Percentiles rank a stretch among this genome's conserved stretches.
Conservation (phyloP, 257 asterid genomes). For the Solanum chiquidenum region DNA sequence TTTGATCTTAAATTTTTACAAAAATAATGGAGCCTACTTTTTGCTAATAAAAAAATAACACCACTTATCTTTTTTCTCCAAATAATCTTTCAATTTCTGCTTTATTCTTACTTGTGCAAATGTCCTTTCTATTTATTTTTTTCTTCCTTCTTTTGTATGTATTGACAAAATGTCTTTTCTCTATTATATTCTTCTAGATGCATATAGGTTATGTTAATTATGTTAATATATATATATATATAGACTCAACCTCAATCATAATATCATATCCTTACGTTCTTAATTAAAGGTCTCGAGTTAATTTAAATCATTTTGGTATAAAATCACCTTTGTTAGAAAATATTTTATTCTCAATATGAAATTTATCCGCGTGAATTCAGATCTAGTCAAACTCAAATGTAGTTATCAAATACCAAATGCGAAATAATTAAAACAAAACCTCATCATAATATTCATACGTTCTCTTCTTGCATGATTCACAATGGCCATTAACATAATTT, state of each 20-base stretch:
- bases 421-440: no score
- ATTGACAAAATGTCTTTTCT: background rate
- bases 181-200: background rate
- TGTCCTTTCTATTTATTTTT: background rate
- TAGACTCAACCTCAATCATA: background rate
- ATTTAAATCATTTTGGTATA: no score
- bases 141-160: background rate
- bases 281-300: no score
- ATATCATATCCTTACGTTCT: accelerated
- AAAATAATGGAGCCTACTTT: background rate
- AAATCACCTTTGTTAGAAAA: accelerated
- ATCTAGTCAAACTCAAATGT: no score
- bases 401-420: background rate
- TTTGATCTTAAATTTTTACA: background rate
- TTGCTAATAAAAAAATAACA: background rate
- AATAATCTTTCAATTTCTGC: background rate
- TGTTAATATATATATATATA: no score
- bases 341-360: no score
- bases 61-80: background rate
- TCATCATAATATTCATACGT: background rate
- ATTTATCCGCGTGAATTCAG: no score
- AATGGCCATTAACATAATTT: no score
- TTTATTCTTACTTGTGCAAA: background rate
- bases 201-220: background rate
- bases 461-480: background rate